phyloP scores from a whole-genome alignment of 1,284 basidiomycete species.

The Limonomyces culmigenus region DNA sequence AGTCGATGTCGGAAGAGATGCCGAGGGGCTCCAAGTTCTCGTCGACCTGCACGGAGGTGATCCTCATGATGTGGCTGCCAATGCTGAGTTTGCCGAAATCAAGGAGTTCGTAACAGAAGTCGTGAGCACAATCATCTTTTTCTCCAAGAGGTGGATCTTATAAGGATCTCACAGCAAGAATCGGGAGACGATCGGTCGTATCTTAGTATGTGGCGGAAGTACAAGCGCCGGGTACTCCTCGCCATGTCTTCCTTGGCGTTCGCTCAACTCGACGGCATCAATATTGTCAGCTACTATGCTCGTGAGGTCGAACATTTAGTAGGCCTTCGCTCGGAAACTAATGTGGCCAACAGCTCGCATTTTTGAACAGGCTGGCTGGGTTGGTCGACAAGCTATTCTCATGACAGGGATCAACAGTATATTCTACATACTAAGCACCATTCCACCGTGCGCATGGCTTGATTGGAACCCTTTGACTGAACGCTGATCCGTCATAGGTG shows the following conservation, averaged over 20 bases:
- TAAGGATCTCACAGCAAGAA: conserved; percentile 25
- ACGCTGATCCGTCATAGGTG: conserved; percentile 43
- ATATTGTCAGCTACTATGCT: conserved; percentile 91
- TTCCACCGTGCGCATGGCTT: conserved; percentile 49
- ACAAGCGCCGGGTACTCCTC: conserved; percentile 79
- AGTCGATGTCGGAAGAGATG: conserved; percentile 79
- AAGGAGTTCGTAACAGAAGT: conserved; percentile 76
- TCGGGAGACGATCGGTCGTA: conserved; percentile 76
- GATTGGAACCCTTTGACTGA: too few relatives aligned
- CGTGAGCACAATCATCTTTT: conserved; percentile 33
- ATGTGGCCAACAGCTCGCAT: conserved; percentile 40
- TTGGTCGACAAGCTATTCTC: conserved; percentile 89
- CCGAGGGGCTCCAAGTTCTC: conserved; percentile 76
- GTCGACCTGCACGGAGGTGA: conserved; percentile 84
- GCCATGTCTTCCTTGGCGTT: conserved; percentile 98
- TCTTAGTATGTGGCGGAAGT: conserved; percentile 72
- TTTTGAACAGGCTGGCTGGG: conserved; percentile 85
- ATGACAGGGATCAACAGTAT: conserved; percentile 95
- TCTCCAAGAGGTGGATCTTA: not conserved
- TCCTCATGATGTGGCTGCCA: conserved; percentile 54
- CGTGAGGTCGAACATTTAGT: conserved; percentile 30
- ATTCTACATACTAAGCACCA: conserved; percentile 72
- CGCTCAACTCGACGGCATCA: conserved; percentile 89
- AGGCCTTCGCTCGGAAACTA: not conserved
- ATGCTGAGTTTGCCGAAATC: conserved; percentile 85